Evolutionary conservation across 495 filamentous ascomycete species (phyloP), one percentile per base, ranked within the genome.

Genomic region (Cercophora sp.): DNA sequence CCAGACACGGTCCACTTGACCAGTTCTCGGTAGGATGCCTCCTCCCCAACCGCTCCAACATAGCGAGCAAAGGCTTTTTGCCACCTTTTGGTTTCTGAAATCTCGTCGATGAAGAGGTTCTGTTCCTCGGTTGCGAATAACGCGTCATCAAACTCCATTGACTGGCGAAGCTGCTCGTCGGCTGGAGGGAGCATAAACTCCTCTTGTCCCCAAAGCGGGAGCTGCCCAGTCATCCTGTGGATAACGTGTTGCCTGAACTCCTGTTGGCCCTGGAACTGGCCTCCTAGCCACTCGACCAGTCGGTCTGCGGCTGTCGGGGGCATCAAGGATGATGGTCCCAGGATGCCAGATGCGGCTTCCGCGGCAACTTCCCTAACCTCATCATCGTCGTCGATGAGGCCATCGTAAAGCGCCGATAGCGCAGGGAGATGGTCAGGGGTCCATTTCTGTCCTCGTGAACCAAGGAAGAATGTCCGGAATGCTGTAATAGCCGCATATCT

Each of bases 121-220:
- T 92, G 89, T 58, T 93, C 90, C 69, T 98, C 93, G 58, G 87
- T 76, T 11, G 81, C 83, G 60, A 98, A 98, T 0, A 98, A 71
- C 2, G 86, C 77, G 24, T 80, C 83, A 59, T 88, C 84, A 41
- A 85, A 82, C 42, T 78, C 75, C 35, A 78, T 60, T 19, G 80
- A 77, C 19, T 75, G 59, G 0, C 61, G 54, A 11, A 91, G 62
- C 15, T 74, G 67, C 0, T 64, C 57, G 3, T 67, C 66, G 0
- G 86, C 77, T 0, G 79, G 54, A 25, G 37, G 60, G 68, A 52
- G 55, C 42, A 15, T 65, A 52, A 41, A n/a, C 1, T 46, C 41
- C 23, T 34, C 29, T 0, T 8, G 45, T 41, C 6, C 22, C 25
- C 51, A 47, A 25, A 20, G 18, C 2, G 48, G 18, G 24, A 48